Evolutionary conservation across 805 yeast species (phyloP).

Genomic region (Candida stauntonica): DNA sequence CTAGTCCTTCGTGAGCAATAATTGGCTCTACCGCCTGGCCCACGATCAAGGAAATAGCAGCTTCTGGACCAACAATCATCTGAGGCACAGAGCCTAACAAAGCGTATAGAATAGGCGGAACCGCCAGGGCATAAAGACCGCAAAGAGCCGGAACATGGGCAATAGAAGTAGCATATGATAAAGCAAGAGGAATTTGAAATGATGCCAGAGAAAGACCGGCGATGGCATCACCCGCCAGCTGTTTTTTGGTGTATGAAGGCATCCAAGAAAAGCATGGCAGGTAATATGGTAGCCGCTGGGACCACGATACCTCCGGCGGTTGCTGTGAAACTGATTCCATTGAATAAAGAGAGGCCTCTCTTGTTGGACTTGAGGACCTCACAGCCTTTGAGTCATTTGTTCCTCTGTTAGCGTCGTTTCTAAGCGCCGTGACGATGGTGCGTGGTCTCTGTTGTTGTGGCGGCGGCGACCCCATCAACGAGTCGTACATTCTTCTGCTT

Average conservation of each 20-base stretch:
- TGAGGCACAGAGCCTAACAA: conserved; percentile 82
- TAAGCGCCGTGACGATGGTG: neutral
- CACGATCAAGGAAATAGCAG: conserved; percentile 76
- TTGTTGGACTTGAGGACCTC: conserved; percentile 9
- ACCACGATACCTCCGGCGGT: conserved; percentile 10
- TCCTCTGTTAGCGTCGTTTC: conserved; percentile 2
- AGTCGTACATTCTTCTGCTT: conserved; percentile 9
- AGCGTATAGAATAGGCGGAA: conserved; percentile 76
- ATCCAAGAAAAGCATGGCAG: conserved; percentile 68
- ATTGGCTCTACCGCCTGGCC: conserved; percentile 73
- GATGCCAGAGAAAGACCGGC: conserved; percentile 89
- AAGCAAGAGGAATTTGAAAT: conserved; percentile 83
- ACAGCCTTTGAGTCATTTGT: neutral
- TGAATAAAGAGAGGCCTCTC: conserved; percentile 10
- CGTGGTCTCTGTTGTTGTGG: neutral
- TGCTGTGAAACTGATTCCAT: conserved; percentile 6
- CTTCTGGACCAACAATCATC: conserved; percentile 90
- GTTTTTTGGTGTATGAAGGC: conserved; percentile 39
- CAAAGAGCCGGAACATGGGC: conserved; percentile 80
- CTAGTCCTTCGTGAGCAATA: conserved; percentile 38
- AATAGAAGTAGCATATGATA: conserved; percentile 69
- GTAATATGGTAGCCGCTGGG: conserved; percentile 49
- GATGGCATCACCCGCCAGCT: conserved; percentile 55
- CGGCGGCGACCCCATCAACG: conserved; percentile 8
- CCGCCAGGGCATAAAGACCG: conserved; percentile 71